Percentiles rank a stretch among this genome's conserved stretches.
phyloP scores from a whole-genome alignment of 768 basidiomycete genomes.

The Leucogyrophana mollusca region DNA sequence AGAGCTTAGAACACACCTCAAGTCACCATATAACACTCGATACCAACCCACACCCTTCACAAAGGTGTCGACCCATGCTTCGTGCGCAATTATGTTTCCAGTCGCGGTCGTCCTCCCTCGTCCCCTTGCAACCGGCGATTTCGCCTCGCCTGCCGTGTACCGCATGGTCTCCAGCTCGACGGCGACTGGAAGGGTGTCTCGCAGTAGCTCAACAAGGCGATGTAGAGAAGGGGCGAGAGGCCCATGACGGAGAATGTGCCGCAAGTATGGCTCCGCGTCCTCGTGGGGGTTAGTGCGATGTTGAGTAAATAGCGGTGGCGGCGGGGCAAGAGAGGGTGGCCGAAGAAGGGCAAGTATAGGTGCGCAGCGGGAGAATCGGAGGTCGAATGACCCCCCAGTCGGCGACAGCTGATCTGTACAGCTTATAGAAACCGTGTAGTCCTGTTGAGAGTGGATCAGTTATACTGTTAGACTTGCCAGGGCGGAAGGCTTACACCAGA shows the following conservation, averaged over 20 bases:
- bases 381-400: constrained; percentile 67
- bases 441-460: constrained; percentile 35
- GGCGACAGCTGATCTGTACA: constrained; percentile 75
- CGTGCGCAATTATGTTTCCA: constrained; percentile 11
- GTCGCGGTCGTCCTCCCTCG: constrained; percentile 19
- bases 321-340: constrained; percentile 20
- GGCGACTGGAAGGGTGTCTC: constrained; percentile 77
- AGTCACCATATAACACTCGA: constrained; percentile 67
- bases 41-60: constrained; percentile 85
- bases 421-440: constrained; percentile 75
- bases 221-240: constrained; percentile 64
- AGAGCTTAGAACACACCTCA: constrained; percentile 51
- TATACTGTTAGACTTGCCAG: not conserved
- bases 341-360: constrained; percentile 9
- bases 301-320: constrained; percentile 30
- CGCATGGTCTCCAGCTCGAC: constrained; percentile 58
- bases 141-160: constrained; percentile 35
- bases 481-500: constrained; percentile 41
- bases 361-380: constrained; percentile 62
- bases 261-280: constrained; percentile 74
- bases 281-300: constrained; percentile 68
- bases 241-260: constrained; percentile 68
- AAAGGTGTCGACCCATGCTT: constrained; percentile 56
- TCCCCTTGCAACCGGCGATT: not conserved
- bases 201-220: constrained; percentile 63